These are phyloP conservation scores for Solanum sitiens DNA, from an alignment of 257 asterid genomes.

Conservation along the genomic window DNA sequence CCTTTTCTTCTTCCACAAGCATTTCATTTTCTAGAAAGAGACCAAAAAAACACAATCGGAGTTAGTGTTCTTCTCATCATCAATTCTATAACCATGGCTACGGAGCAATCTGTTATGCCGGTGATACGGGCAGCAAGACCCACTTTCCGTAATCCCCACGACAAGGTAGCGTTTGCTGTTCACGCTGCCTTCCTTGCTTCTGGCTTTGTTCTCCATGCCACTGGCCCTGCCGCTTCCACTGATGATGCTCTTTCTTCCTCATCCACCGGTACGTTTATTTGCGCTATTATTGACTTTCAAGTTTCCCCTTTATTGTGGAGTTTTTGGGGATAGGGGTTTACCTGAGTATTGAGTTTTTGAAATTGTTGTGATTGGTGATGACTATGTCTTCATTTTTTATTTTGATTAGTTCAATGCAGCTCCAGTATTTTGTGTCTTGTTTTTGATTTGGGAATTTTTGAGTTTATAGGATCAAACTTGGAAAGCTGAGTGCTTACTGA, in stretches of 20 bases:
- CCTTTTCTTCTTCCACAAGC: not conserved
- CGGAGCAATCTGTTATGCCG: slow-evolving; percentile 49
- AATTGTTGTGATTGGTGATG: not conserved
- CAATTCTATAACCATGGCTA: slow-evolving; percentile 16
- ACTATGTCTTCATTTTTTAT: not conserved
- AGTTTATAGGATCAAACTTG: not conserved
- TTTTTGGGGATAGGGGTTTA: not conserved
- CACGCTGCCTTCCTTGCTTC: slow-evolving; percentile 59
- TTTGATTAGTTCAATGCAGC: not conserved
- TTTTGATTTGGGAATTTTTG: not conserved
- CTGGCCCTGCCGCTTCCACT: slow-evolving; percentile 50
- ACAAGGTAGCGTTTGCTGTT: slow-evolving; percentile 54
- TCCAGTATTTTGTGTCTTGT: not conserved
- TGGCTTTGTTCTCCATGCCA: slow-evolving; percentile 52
- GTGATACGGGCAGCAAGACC: slow-evolving; percentile 75
- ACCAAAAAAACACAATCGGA: not conserved
- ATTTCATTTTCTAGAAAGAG: not conserved
- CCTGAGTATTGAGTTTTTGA: not conserved
- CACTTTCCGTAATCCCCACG: slow-evolving; percentile 35
- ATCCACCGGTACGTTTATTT: slow-evolving; percentile 27
- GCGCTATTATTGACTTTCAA: no score
- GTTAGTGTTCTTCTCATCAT: not conserved
- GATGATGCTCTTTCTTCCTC: slow-evolving; percentile 39
- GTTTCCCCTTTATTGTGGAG: not conserved
- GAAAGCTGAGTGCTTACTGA: not conserved